These are phyloP conservation scores for Termitomyces sp. DNA, from an alignment of 768 basidiomycete species.

Conservation along the genomic window DNA sequence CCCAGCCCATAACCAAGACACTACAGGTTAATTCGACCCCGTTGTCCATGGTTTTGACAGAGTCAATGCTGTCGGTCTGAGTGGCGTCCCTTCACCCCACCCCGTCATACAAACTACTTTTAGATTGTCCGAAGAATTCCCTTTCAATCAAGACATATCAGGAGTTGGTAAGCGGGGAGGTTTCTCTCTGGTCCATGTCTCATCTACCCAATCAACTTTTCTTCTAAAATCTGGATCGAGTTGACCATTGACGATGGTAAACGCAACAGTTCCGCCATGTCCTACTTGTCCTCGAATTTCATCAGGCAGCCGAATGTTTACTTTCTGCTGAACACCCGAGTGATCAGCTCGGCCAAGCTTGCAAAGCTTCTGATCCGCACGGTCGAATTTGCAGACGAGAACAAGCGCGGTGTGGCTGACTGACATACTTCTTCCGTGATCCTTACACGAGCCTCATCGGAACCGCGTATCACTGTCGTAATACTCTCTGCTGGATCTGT, in stretches of 20 bases:
- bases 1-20: slow-evolving; percentile 16
- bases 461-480: slow-evolving; percentile 2
- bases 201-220: neutral
- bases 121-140: slow-evolving; percentile 31
- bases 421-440: neutral
- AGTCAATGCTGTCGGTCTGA: slow-evolving; percentile 21
- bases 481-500: slow-evolving; percentile 23
- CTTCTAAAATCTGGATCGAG: slow-evolving; percentile 13
- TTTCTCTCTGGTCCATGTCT: neutral
- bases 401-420: neutral
- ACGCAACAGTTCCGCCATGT: slow-evolving; percentile 1
- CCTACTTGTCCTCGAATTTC: slow-evolving; percentile 15
- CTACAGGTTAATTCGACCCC: slow-evolving; percentile 24
- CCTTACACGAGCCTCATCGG: neutral
- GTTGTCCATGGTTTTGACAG: slow-evolving; percentile 25
- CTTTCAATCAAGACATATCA: slow-evolving; percentile 35
- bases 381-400: slow-evolving; percentile 1
- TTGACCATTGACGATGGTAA: slow-evolving; percentile 8
- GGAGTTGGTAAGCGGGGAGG: slow-evolving; percentile 30
- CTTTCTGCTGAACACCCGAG: slow-evolving; percentile 20
- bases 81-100: slow-evolving; percentile 18
- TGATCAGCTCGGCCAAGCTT: slow-evolving; percentile 8
- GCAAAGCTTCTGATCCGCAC: neutral
- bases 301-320: slow-evolving; percentile 19
- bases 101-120: slow-evolving; percentile 27